Evolutionary conservation across 805 yeast species (phyloP), one percentile per base, ranked within the genome.

Genomic region (Kluyveromyces lactis): DNA sequence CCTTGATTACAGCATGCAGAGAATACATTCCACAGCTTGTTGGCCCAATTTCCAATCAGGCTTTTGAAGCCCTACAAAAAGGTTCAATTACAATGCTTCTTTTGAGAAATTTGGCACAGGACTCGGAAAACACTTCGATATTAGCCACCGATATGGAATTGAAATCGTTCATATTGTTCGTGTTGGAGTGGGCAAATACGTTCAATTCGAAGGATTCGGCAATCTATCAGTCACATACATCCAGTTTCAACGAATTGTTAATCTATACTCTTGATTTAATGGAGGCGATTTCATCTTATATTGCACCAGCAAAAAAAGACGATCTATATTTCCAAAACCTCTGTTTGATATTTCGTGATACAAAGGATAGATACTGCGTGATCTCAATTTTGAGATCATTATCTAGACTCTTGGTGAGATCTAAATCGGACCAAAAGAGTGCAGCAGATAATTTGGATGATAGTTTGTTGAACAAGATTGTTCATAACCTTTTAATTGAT

Each of bases 21-120:
- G 42, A 43, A 12, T 41, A 50, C 35, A 42, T 40, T 27, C 58
- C 62, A 15, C 31, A 52, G 19, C 44, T 56, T 27, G 50, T 44
- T 36, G 47, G 49, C 24, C 36, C 46, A 7, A 24, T 26, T 18
- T 30, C 42, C 15, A 6, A 18, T 8, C 29, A 27, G 8, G 33
- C 39, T 7, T 39, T 47, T 41, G 43, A 45, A 24, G 31, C 4
- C 12, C 38, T 58, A 38, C 63, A 59, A 43, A 53, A 50, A 21
- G 61, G 64, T 18, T 45, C 52, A 52, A 71, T 36, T 53, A 72
- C 50, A 66, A 33, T 61, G 17, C 43, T 92, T 31, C 74, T 84
- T 15, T 64, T 92, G 41, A 71, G 97, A 53, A 92, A 92, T 59
- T 63, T 85, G 33, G 75, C 85, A 2, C 95, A 90, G 55, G 95